A percentile compares a stretch with the other conserved stretches of the same genome.
Conservation (phyloP, 164 flowering plant genomes). For the Houttuynia cordata region DNA sequence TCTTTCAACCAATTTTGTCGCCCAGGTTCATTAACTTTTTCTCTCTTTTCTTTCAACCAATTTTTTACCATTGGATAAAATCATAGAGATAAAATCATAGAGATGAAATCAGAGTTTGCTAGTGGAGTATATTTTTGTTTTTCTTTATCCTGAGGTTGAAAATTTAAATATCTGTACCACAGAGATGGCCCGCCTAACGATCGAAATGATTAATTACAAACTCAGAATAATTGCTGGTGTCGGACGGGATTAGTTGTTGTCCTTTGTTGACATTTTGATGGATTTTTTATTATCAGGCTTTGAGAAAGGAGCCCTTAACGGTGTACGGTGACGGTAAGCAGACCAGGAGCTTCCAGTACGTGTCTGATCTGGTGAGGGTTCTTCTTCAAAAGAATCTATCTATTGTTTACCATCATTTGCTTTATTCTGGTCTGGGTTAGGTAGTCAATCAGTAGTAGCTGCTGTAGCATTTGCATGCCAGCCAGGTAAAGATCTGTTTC, state of each 20-base stretch:
- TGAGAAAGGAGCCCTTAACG: conserved; percentile 90
- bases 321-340: conserved; percentile 98
- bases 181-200: no score
- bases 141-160: no score
- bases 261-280: not conserved
- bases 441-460: not conserved
- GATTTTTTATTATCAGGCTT: conserved; percentile 39
- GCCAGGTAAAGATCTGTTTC: not conserved
- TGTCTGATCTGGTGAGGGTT: conserved; percentile 74
- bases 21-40: not conserved
- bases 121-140: no score
- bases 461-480: no score
- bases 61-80: no score
- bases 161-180: no score
- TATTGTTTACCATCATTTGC: no score
- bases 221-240: not conserved
- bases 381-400: not conserved
- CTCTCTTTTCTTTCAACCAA: not conserved
- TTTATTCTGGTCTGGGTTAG: not conserved
- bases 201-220: no score
- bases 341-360: conserved; percentile 95
- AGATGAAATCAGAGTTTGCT: no score
- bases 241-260: not conserved
- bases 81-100: no score
- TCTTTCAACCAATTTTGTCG: not conserved